Percentiles rank a stretch among this genome's conserved stretches.
Conservation (phyloP, 1,139 yeast genomes). For the Arxiozyma telluris region DNA sequence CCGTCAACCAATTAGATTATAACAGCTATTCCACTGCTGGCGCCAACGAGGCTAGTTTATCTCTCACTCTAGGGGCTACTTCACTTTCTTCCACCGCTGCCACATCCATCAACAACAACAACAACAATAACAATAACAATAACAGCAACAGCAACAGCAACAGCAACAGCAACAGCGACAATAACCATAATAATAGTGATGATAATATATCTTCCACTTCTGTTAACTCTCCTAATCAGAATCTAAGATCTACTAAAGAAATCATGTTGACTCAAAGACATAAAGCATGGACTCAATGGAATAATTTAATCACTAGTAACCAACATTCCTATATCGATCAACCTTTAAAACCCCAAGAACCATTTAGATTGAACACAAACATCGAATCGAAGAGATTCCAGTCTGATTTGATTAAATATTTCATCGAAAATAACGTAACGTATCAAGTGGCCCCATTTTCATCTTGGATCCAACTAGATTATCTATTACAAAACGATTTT, state of each 20-base stretch:
- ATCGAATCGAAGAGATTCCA: conserved; percentile 38
- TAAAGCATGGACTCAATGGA: conserved; percentile 33
- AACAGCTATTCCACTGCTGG: conserved; percentile 20
- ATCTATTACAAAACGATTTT: conserved; percentile 43
- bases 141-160: too few relatives aligned
- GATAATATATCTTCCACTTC: background rate
- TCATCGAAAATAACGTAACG: conserved; percentile 50
- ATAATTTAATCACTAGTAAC: conserved; percentile 18
- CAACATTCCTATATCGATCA: conserved; percentile 32
- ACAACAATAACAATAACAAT: too few relatives aligned
- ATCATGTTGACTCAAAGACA: conserved; percentile 23
- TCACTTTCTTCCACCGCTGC: background rate
- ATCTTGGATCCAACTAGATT: conserved; percentile 74
- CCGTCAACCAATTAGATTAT: conserved; percentile 26
- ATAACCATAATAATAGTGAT: background rate
- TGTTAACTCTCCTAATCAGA: background rate
- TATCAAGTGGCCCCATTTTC: conserved; percentile 77
- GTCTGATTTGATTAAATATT: conserved; percentile 48
- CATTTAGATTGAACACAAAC: conserved; percentile 29
- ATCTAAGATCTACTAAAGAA: conserved; percentile 8
- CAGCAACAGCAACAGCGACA: too few relatives aligned
- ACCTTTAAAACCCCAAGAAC: conserved; percentile 29
- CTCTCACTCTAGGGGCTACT: conserved; percentile 1
- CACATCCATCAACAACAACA: too few relatives aligned
- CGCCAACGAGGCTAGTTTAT: conserved; percentile 17